Evolutionary conservation across 2,329 filamentous ascomycete species (phyloP), one percentile per base, ranked within the genome.

Genomic region (Botrytis elliptica): DNA sequence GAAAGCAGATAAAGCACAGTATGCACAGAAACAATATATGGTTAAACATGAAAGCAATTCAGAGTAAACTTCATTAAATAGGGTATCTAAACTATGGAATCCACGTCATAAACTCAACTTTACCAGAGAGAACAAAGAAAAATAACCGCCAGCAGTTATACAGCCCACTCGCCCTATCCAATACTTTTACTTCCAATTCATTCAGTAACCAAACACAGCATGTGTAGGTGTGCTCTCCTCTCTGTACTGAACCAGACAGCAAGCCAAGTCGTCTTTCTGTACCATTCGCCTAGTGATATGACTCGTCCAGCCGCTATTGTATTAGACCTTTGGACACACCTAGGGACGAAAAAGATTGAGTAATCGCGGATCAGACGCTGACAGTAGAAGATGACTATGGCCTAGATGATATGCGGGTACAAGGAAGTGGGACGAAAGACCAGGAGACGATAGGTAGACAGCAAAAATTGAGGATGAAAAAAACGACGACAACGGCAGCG

Each of bases 361-460:
- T 0, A 22, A 36, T 2, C 0, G 22, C 18, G 9, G 18, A 33
- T 20, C 4, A 36, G 18, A 22, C 3, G 4, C 10, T 1, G 55
- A 36, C 55, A 33, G 16, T 4, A 59, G 29, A 22, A 59, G 5
- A 33, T 2, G 29, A 10, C 16, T 0, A 59, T 36, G 29, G 1
- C 1, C 0, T 8, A 5, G 0, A 10, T 5, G 0, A 10, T 8
- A 20, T 2, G 29, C 4, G 55, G 3, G 3, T 5, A 6, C 14
- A 18, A 33, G n/a, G 6, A 0, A 33, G 8, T 2, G 2, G 3
- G 16, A 57, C 16, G 29, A 36, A 59, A 59, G 6, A 14, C 25
- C 25, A 29, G 29, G 16, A 20, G 29, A 22, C 8, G 4, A 59
- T 20, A 20, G 5, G 42, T 44, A 7, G 55, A 36, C 29, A 36